Percentiles rank a stretch among this genome's conserved stretches.
Conservation (phyloP, 73 alveolate species). For the Paramecium sonneborni region DNA sequence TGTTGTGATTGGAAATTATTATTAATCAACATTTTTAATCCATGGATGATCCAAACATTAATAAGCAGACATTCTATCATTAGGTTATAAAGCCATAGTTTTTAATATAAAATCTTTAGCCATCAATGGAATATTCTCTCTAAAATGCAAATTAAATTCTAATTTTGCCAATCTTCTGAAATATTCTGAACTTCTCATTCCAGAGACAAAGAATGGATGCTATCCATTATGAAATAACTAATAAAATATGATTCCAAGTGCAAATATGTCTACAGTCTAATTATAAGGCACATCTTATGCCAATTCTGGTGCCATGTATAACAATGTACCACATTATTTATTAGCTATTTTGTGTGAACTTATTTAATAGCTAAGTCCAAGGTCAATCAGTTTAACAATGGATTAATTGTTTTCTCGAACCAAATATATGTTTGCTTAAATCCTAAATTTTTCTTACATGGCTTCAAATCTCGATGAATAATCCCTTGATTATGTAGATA, state of each 20-base stretch:
- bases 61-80: conserved; percentile 41
- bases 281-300: not conserved
- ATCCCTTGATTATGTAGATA: conserved; percentile 12
- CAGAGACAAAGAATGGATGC: not conserved
- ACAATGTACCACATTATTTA: not conserved
- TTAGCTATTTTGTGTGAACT: not conserved
- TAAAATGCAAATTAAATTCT: not conserved
- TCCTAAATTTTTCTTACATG: conserved; percentile 15
- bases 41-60: conserved; percentile 38
- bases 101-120: conserved; percentile 20
- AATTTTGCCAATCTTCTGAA: not conserved
- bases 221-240: conserved; percentile 6
- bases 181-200: not conserved
- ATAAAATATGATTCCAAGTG: conserved; percentile 3
- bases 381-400: conserved; percentile 1
- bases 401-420: not conserved
- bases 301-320: conserved; percentile 47
- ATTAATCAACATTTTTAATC: not conserved
- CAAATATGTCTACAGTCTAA: conserved; percentile 27
- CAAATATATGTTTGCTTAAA: conserved; percentile 11
- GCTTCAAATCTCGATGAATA: conserved; percentile 50
- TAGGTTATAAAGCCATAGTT: not conserved
- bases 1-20: not conserved
- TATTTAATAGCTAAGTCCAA: conserved; percentile 15
- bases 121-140: not conserved